These are phyloP conservation scores for Hypoxylon fragiforme DNA, from an alignment of 495 filamentous ascomycete species.

Conservation along the genomic window DNA sequence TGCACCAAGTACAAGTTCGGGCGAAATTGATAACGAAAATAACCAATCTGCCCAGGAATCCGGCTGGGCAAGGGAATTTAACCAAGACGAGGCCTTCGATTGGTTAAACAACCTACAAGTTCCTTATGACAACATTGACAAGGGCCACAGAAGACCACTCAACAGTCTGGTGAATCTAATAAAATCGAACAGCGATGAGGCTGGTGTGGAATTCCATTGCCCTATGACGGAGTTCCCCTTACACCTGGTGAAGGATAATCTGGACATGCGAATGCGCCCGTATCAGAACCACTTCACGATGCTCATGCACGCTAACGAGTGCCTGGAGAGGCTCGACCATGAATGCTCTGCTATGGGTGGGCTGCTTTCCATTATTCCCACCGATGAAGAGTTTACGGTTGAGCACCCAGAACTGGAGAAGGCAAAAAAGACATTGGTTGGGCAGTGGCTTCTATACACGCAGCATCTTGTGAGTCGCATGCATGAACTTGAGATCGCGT, in stretches of 20 bases:
- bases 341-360: conserved; percentile 56
- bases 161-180: conserved; percentile 51
- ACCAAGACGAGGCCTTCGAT: conserved; percentile 45
- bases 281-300: conserved; percentile 53
- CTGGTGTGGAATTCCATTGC: conserved; percentile 48
- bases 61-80: neutral
- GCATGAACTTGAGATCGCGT: conserved; percentile 54
- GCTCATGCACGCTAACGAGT: conserved; percentile 55
- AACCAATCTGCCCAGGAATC: neutral
- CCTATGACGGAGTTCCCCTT: conserved; percentile 32
- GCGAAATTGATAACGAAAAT: conserved; percentile 27
- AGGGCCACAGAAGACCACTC: conserved; percentile 48
- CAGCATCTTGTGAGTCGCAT: conserved; percentile 51
- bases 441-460: conserved; percentile 53
- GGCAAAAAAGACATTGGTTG: conserved; percentile 48
- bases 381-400: conserved; percentile 34
- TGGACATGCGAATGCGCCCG: conserved; percentile 32
- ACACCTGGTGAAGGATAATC: conserved; percentile 17
- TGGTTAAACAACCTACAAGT: conserved; percentile 49
- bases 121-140: conserved; percentile 51
- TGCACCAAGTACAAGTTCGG: conserved; percentile 36
- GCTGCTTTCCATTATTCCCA: conserved; percentile 51
- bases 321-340: conserved; percentile 58
- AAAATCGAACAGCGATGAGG: conserved; percentile 41
- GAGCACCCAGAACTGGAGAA: conserved; percentile 34